A percentile compares a stretch with the other conserved stretches of the same genome.
Evolutionary conservation across 805 yeast genomes (phyloP).

Genomic region (Starmerella bacillaris): DNA sequence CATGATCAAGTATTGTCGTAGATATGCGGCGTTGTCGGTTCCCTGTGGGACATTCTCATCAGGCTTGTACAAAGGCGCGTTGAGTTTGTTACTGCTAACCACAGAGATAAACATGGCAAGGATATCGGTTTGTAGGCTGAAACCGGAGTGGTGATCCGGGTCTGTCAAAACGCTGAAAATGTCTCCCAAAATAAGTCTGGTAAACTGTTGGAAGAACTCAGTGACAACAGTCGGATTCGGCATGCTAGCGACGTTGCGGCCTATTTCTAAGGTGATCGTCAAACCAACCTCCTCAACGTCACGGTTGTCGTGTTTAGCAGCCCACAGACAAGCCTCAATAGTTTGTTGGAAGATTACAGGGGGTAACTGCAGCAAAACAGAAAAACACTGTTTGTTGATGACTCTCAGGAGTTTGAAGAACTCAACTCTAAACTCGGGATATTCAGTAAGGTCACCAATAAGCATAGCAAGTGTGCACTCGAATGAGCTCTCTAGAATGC

Average conservation of each 20-base stretch:
- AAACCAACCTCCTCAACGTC: slow-evolving; percentile 91
- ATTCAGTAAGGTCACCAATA: slow-evolving; percentile 84
- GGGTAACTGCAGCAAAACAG: slow-evolving; percentile 71
- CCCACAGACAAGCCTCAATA: slow-evolving; percentile 92
- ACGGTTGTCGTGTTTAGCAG: slow-evolving; percentile 90
- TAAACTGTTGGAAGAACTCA: slow-evolving; percentile 75
- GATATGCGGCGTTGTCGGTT: slow-evolving; percentile 58
- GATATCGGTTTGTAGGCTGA: slow-evolving; percentile 68
- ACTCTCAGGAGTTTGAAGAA: slow-evolving; percentile 79
- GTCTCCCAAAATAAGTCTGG: slow-evolving; percentile 76
- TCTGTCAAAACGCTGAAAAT: slow-evolving; percentile 87
- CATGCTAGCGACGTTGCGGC: slow-evolving; percentile 65
- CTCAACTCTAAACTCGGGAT: slow-evolving; percentile 94
- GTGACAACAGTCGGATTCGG: slow-evolving; percentile 47
- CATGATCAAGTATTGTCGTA: slow-evolving; percentile 64
- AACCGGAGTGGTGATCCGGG: slow-evolving; percentile 94
- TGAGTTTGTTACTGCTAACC: slow-evolving; percentile 58
- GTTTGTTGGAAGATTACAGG: slow-evolving; percentile 82
- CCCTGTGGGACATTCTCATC: slow-evolving; percentile 64
- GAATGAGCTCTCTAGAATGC: slow-evolving; percentile 76
- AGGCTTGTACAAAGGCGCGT: slow-evolving; percentile 60
- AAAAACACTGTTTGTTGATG: slow-evolving; percentile 68
- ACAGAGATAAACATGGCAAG: slow-evolving; percentile 68
- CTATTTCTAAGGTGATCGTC: slow-evolving; percentile 61
- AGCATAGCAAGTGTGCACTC: slow-evolving; percentile 92